These are phyloP conservation scores for Ballota nigra DNA, from an alignment of 257 asterid species.

Conservation along the genomic window DNA sequence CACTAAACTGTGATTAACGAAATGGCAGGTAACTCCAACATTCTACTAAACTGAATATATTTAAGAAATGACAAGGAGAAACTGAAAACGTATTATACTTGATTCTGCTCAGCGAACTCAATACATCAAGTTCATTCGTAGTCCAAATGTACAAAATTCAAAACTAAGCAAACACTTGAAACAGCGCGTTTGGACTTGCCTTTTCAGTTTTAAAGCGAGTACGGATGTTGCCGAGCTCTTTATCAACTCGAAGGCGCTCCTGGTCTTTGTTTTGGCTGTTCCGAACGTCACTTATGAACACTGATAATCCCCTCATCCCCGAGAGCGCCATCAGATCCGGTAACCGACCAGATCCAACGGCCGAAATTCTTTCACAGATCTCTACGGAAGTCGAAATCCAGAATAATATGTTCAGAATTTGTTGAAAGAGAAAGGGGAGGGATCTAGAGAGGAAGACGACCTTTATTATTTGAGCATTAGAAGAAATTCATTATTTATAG, in stretches of 20 bases:
- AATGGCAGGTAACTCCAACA: background rate
- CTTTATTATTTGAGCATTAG: constrained; percentile 24
- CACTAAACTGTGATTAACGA: background rate
- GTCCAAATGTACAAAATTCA: background rate
- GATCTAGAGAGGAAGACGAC: constrained; percentile 73
- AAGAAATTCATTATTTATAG: background rate
- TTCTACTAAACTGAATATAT: background rate
- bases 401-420: constrained; percentile 14
- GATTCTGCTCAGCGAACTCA: constrained; percentile 1
- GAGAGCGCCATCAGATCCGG: constrained; percentile 96
- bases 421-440: constrained; percentile 19
- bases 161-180: background rate
- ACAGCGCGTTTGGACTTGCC: constrained; percentile 41
- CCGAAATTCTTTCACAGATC: constrained; percentile 33
- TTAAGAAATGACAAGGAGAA: background rate
- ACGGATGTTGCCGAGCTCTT: constrained; percentile 89
- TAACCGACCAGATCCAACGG: constrained; percentile 51
- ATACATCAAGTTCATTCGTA: constrained; percentile 2
- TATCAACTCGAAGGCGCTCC: constrained; percentile 97
- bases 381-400: background rate
- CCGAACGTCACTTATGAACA: constrained; percentile 93
- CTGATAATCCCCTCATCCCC: constrained; percentile 99
- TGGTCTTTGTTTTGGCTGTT: constrained; percentile 95
- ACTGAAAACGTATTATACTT: background rate
- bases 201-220: constrained; percentile 90